These are phyloP conservation scores for Pleurotus tuoliensis DNA, from an alignment of 768 basidiomycete species.

Conservation along the genomic window DNA sequence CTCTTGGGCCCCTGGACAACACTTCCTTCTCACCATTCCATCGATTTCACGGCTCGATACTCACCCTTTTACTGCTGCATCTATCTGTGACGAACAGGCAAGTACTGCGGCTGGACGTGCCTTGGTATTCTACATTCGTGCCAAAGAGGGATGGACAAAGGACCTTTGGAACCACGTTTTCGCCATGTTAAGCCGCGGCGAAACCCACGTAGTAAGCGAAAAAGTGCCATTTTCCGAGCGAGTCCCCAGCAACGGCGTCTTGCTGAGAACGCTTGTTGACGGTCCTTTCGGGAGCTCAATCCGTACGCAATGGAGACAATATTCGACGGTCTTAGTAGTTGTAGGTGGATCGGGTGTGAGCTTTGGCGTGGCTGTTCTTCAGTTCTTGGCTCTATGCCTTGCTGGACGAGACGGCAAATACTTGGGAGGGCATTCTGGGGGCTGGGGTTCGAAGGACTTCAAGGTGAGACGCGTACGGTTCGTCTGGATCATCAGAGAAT, in stretches of 20 bases:
- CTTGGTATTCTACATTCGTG: conserved; percentile 65
- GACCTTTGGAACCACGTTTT: conserved; percentile 57
- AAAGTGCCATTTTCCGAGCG: conserved; percentile 20
- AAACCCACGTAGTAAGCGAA: conserved; percentile 24
- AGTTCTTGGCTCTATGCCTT: conserved; percentile 58
- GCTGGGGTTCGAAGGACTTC: conserved; percentile 36
- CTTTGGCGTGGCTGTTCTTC: conserved; percentile 63
- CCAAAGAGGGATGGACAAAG: conserved; percentile 66
- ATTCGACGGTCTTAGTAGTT: conserved; percentile 60
- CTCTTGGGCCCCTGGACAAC: conserved; percentile 76
- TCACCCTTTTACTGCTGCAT: conserved; percentile 74
- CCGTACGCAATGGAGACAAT: conserved; percentile 52
- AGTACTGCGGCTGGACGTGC: conserved; percentile 44
- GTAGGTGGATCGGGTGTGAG: conserved; percentile 75
- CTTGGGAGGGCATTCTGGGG: conserved; percentile 43
- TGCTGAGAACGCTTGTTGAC: conserved; percentile 57
- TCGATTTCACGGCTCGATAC: conserved; percentile 54
- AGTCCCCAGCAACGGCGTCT: conserved; percentile 41
- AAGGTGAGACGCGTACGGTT: conserved; percentile 59
- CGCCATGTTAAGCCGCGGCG: conserved; percentile 26
- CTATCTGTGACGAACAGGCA: conserved; percentile 48
- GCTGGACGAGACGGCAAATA: conserved; percentile 47
- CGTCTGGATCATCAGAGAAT: conserved; percentile 76
- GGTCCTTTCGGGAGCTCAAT: conserved; percentile 68
- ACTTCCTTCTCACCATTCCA: conserved; percentile 67